These are phyloP conservation scores for Copromyces sp. DNA, from an alignment of 495 filamentous ascomycete genomes.

Conservation along the genomic window DNA sequence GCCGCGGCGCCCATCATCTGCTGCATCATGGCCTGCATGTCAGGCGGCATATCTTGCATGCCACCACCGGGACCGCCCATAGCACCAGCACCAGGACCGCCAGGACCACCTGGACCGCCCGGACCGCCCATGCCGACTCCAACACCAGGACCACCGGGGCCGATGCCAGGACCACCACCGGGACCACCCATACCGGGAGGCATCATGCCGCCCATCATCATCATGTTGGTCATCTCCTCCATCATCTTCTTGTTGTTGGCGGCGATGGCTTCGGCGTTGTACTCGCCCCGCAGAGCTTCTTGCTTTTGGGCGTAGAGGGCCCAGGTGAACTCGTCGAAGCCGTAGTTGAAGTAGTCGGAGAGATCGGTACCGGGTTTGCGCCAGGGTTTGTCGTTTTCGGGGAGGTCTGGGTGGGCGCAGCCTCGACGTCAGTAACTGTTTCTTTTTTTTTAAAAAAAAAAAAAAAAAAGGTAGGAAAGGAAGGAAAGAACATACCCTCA, in stretches of 20 bases:
- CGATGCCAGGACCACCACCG: conserved; percentile 5
- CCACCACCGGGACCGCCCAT: conserved; percentile 27
- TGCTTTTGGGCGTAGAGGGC: conserved; percentile 89
- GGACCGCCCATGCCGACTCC: not conserved
- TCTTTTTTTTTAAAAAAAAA: no score
- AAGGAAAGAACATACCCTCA: conserved; percentile 34
- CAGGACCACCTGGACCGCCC: not conserved
- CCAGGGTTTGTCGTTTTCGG: conserved; percentile 87
- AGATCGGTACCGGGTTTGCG: conserved; percentile 89
- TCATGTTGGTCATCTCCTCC: conserved; percentile 84
- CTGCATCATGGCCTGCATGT: conserved; percentile 76
- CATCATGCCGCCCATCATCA: conserved; percentile 65
- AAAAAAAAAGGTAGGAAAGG: no score
- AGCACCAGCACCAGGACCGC: conserved; percentile 1
- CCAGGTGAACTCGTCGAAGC: conserved; percentile 99
- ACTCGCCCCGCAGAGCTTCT: conserved; percentile 60
- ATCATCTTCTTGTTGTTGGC: conserved; percentile 73
- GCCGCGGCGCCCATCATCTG: conserved; percentile 57
- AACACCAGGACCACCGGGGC: not conserved
- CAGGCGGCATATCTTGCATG: conserved; percentile 60
- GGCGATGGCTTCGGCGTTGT: conserved; percentile 45
- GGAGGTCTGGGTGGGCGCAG: conserved; percentile 60
- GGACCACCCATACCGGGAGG: conserved; percentile 20
- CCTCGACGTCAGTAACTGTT: no score
- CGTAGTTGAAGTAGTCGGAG: conserved; percentile 98